Evolutionary conservation across 2,329 filamentous ascomycete genomes (phyloP).

Genomic region (Stachybotrys chartarum): DNA sequence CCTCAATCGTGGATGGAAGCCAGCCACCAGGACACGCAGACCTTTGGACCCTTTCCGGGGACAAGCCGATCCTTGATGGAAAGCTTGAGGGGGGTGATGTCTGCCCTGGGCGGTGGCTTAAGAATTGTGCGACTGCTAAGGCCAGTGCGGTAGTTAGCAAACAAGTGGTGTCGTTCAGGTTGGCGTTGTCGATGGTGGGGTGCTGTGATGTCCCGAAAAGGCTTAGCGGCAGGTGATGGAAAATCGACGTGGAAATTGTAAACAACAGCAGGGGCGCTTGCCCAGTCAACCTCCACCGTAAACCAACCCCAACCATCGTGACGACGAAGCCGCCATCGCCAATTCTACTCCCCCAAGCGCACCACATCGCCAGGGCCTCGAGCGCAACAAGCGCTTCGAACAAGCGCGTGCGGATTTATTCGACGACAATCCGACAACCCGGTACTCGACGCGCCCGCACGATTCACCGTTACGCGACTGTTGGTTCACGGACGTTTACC

Average conservation of each 20-base stretch:
- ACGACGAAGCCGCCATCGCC: neutral
- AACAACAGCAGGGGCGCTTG: neutral
- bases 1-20: too few species aligned
- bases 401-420: too few species aligned
- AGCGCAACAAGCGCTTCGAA: neutral
- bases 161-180: neutral
- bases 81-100: too few species aligned
- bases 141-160: neutral
- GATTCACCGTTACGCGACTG: constrained; percentile 4
- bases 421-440: too few species aligned
- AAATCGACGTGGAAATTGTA: neutral
- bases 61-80: too few species aligned
- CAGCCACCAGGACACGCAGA: too few species aligned
- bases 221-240: neutral
- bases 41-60: too few species aligned
- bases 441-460: neutral
- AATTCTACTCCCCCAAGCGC: neutral
- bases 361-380: neutral
- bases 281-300: neutral
- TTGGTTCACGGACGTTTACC: constrained; percentile 4
- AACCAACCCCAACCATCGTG: neutral
- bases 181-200: neutral
- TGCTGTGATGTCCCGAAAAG: neutral
- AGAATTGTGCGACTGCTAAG: neutral
- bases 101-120: too few species aligned